Base-by-base conservation (phyloP, 2,329 filamentous ascomycete species). In the Aspergillus oerlinghausenensis region DNA sequence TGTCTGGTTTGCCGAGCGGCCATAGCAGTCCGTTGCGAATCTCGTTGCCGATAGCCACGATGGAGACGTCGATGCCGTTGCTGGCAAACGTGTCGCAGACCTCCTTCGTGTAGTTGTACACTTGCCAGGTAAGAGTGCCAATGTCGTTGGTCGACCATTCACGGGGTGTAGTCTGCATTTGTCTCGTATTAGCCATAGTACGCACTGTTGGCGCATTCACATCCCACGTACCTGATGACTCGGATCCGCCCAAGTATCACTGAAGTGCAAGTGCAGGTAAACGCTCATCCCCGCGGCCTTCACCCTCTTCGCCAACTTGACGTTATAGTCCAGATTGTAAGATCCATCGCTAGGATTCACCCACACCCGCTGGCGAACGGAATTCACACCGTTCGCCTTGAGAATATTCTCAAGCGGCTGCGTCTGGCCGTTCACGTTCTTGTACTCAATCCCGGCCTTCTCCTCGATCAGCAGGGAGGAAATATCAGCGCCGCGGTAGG, bases 21-120 rank as follows among this genome's bases (percentile, higher is more conserved):
- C 84, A 89, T 47, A 90, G 79, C 32, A 90, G 74, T 0, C 88
- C 88, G 1, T 78, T 73, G 0, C 83, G 82, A 68, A 91, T 90
- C 68, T 90, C 88, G 65, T 91, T 91, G 25, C 88, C 88, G 61
- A 91, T 86, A 17, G 84, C 86, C 51, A 90, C 81, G 51, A 90
- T 84, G 1, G 78, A 75, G 0, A 87, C 81, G 3, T 77, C 71
- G 23, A 89, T 77, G 3, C 79, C 79, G 17, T 80, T 80, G 0
- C 70, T 70, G 1, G 82, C 78, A 64, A 90, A 89, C 17, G 78
- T 72, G 65, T 90, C 83, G 56, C 82, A 80, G 0, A 87, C 81
- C 3, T 80, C 77, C 4, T 81, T 71, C 0, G 88, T 90, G 71
- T 91, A 90, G 72, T 87, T 85, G 74, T 89, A 88, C 10, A 90